phyloP scores from a whole-genome alignment of 345 rosid species.

The Durio zibethinus region DNA sequence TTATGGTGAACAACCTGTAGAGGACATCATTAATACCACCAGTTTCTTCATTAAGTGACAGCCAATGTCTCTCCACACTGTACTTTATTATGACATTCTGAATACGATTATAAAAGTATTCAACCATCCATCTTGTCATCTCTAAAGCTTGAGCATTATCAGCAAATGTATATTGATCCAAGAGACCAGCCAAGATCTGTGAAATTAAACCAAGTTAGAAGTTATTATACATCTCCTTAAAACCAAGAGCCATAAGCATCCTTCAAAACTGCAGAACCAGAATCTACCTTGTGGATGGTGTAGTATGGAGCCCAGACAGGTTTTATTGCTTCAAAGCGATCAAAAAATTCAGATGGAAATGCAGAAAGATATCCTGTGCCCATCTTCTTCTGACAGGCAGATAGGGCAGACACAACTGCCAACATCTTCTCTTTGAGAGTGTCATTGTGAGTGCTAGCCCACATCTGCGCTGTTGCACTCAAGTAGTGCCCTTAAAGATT shows the following conservation, averaged over 20 bases:
- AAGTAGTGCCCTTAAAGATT: conserved; percentile 77
- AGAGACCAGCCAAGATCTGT: conserved; percentile 84
- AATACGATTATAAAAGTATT: conserved; percentile 77
- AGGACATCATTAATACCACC: conserved; percentile 99
- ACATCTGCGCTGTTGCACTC: conserved; percentile 92
- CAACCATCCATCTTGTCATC: conserved; percentile 82
- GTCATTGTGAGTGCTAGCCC: conserved; percentile 82
- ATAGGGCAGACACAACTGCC: conserved; percentile 60
- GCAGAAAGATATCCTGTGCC: conserved; percentile 93
- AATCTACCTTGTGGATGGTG: conserved; percentile 82
- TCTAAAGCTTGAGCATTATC: conserved; percentile 61
- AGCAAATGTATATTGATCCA: conserved; percentile 77
- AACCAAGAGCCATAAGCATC: neutral
- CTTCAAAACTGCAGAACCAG: neutral
- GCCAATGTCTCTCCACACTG: conserved; percentile 67
- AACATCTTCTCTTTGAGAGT: conserved; percentile 72
- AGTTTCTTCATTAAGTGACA: conserved; percentile 84
- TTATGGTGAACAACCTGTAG: conserved; percentile 59
- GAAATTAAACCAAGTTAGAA: conserved; percentile 15
- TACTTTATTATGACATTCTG: conserved; percentile 59
- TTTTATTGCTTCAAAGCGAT: conserved; percentile 71
- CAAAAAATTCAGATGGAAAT: conserved; percentile 74
- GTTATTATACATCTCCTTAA: conserved; percentile 1
- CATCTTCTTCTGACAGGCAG: conserved; percentile 63
- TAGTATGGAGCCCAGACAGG: conserved; percentile 99